A percentile compares a stretch with the other conserved stretches of the same genome.
phyloP scores from a whole-genome alignment of 768 basidiomycete genomes.

The Leucocoprinus leucothites region DNA sequence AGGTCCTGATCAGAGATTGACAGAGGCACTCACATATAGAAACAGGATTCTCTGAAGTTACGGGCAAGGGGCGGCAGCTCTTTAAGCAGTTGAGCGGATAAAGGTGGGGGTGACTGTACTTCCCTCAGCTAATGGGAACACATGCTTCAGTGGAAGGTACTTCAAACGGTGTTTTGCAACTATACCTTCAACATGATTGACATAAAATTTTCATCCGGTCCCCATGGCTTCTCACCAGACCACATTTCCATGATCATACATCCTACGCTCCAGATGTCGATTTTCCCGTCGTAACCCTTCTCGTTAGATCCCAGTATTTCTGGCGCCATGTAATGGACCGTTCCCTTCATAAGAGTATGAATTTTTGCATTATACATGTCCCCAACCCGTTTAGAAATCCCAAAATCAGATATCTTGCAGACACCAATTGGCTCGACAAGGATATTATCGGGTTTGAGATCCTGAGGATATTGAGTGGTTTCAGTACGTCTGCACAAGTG shows the following conservation, averaged over 20 bases:
- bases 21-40: conserved; percentile 54
- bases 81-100: conserved; percentile 57
- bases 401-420: conserved; percentile 96
- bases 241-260: conserved; percentile 97
- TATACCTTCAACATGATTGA: conserved; percentile 81
- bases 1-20: neutral
- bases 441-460: conserved; percentile 94
- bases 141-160: neutral
- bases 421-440: conserved; percentile 80
- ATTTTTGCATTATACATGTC: conserved; percentile 58
- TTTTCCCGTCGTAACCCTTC: conserved; percentile 86
- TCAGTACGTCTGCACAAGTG: neutral
- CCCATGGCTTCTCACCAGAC: conserved; percentile 89
- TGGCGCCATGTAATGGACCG: conserved; percentile 96
- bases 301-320: conserved; percentile 70
- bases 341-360: conserved; percentile 81
- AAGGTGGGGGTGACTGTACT: conserved; percentile 66
- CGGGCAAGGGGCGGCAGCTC: conserved; percentile 57
- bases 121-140: conserved; percentile 52
- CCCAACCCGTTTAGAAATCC: conserved; percentile 89
- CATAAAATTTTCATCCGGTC: conserved; percentile 56
- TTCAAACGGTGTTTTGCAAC: neutral
- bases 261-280: conserved; percentile 95
- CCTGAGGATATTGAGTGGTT: conserved; percentile 37
- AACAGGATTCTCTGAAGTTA: conserved; percentile 76